Evolutionary conservation across 1,284 basidiomycete genomes (phyloP), one percentile per base, ranked within the genome.

Genomic region (Coriolopsis trogii): DNA sequence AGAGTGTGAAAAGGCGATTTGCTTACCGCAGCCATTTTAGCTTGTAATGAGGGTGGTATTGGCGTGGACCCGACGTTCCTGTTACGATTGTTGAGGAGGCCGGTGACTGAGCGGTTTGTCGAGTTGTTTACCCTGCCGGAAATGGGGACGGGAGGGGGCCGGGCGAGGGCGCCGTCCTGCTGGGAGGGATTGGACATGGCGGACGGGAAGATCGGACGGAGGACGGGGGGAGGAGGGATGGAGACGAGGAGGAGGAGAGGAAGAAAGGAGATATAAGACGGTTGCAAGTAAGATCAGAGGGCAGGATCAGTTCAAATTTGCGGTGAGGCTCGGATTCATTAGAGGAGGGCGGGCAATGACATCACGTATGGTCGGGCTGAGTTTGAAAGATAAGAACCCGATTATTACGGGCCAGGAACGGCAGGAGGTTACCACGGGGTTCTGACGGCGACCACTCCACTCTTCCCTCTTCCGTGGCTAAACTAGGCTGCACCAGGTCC

Each of bases 21-120:
- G 77, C 85, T 64, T 60, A 91, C 89, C 18, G 88, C 91, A 46
- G 91, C 91, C 84, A 98, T 91, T 76, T 95, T 97, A 54, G 92
- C 92, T 67, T 95, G 93, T 47, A 98, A 79, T 46, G 86, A 84
- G 0, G 95, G 93, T 0, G 95, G 95, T 56, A 96, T 89, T 43
- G 87, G 85, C 0, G 86, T 85, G 16, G 82, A 70, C 40, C 73
- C 74, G 13, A 39, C 60, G 44, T 54, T 56, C 38, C 63, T 72
- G 31, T 49, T 55, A 69, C 64, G 69, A 69, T 65, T 72, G 59
- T 67, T 67, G 65, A 73, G 71, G 41, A 75, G 64, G 29, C 73
- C 71, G 38, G 75, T 71, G 56, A 80, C 74, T 44, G 72, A 59
- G 42, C 67, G 63, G 43, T 52, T 61, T n/a, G 61, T 60, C 51